Percentiles rank a stretch among this genome's conserved stretches.
phyloP scores from a whole-genome alignment of 2,329 filamentous ascomycete species.

The Talaromyces atroroseus region DNA sequence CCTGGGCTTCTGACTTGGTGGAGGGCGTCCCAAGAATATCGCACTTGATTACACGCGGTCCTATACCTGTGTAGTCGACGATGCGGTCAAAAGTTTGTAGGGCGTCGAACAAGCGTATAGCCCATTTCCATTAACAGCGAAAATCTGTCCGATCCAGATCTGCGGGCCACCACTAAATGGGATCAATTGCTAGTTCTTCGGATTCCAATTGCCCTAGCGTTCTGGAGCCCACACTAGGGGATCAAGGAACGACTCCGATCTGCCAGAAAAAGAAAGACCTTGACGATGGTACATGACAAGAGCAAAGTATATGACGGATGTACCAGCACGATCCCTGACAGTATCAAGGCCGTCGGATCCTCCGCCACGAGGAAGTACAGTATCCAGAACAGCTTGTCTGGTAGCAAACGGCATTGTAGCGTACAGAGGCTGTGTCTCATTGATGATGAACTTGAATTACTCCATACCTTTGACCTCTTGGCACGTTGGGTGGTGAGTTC shows the following conservation, averaged over 20 bases:
- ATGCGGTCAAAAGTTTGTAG: slow-evolving; percentile 20
- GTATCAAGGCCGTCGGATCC: slow-evolving; percentile 14
- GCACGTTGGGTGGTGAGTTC: slow-evolving; percentile 18
- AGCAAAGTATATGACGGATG: slow-evolving; percentile 15
- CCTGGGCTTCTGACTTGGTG: neutral
- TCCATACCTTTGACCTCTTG: slow-evolving; percentile 13
- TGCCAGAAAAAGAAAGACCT: slow-evolving; percentile 45
- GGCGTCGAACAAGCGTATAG: slow-evolving; percentile 20
- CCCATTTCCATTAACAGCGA: slow-evolving; percentile 20
- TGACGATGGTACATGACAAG: slow-evolving; percentile 42
- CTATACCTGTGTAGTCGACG: neutral
- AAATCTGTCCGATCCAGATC: slow-evolving; percentile 25
- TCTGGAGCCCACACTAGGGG: slow-evolving; percentile 43
- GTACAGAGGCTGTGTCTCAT: slow-evolving; percentile 18
- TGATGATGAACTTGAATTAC: slow-evolving; percentile 16
- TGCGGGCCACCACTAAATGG: slow-evolving; percentile 25
- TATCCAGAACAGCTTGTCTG: slow-evolving; percentile 15
- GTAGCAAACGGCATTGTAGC: slow-evolving; percentile 22
- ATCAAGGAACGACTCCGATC: slow-evolving; percentile 35
- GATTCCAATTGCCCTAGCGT: slow-evolving; percentile 47
- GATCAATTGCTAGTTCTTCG: slow-evolving; percentile 41
- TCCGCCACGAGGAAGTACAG: slow-evolving; percentile 14
- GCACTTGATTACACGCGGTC: neutral
- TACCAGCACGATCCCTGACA: slow-evolving; percentile 13
- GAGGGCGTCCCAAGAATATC: neutral